Percentiles rank a stretch among this genome's conserved stretches.
These are phyloP conservation scores for Taphrina deformans DNA, from an alignment of 1,139 yeast species.

Conservation along the genomic window DNA sequence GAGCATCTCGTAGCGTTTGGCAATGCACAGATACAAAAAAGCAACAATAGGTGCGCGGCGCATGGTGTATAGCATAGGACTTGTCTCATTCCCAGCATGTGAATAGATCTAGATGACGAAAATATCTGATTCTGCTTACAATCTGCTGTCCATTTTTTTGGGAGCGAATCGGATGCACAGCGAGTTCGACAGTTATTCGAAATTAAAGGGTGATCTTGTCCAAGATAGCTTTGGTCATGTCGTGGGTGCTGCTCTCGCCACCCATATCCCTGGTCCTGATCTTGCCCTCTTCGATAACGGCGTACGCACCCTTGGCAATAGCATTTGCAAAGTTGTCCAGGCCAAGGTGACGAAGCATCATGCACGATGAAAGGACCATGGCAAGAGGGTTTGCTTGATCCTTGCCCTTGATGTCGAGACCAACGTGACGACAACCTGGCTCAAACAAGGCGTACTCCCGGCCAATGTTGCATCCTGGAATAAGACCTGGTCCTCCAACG, in stretches of 20 bases:
- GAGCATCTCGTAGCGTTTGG: background rate
- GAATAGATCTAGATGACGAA: no score
- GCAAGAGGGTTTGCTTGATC: conserved; percentile 91
- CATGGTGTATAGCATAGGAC: background rate
- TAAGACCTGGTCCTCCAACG: conserved; percentile 98
- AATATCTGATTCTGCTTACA: no score
- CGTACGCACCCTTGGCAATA: conserved; percentile 85
- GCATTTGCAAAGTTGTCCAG: conserved; percentile 74
- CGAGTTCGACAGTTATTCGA: background rate
- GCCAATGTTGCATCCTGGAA: conserved; percentile 98
- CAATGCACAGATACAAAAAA: no score
- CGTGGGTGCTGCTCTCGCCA: conserved; percentile 84
- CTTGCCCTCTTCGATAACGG: conserved; percentile 93
- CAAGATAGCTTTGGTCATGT: conserved; percentile 82
- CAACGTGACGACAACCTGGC: conserved; percentile 99
- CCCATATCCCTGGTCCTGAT: conserved; percentile 94
- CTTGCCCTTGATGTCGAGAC: conserved; percentile 61
- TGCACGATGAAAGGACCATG: conserved; percentile 85
- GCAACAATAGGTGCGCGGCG: background rate
- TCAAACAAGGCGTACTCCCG: conserved; percentile 97
- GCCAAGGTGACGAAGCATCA: conserved; percentile 99
- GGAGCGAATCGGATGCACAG: background rate
- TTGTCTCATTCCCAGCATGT: no score
- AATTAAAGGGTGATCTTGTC: conserved; percentile 39
- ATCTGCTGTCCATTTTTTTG: background rate